phyloP scores from a whole-genome alignment of 208 protist species.

The Angomonas deanei region DNA sequence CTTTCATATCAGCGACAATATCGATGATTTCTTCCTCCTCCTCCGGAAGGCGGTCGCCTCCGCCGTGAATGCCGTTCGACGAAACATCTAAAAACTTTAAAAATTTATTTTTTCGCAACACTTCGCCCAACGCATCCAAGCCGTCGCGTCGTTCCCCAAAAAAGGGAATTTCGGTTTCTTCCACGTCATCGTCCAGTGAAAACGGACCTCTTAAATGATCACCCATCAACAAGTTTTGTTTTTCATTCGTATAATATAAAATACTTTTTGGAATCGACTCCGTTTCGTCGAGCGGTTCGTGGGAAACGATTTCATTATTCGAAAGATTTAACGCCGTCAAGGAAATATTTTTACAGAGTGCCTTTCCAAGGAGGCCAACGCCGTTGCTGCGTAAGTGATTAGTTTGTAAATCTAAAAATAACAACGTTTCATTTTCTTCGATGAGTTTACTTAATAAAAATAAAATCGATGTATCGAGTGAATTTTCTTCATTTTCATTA shows the following conservation, averaged over 20 bases:
- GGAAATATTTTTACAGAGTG: conserved; percentile 79
- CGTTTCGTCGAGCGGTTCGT: conserved; percentile 1
- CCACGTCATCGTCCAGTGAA: neutral
- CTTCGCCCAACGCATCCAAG: conserved; percentile 74
- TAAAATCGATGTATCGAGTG: conserved; percentile 33
- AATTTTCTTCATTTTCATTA: conserved; percentile 23
- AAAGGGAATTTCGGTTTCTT: conserved; percentile 21
- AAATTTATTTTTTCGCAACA: conserved; percentile 91
- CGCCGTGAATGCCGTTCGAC: conserved; percentile 75
- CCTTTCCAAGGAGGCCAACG: conserved; percentile 79
- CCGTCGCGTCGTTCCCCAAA: conserved; percentile 75
- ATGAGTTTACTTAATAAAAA: conserved; percentile 55
- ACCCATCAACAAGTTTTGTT: neutral
- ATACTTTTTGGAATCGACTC: neutral
- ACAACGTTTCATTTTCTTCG: conserved; percentile 72
- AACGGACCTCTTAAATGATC: neutral
- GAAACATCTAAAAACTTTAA: conserved; percentile 61
- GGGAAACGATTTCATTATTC: conserved; percentile 45
- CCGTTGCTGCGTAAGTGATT: conserved; percentile 74
- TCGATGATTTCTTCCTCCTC: conserved; percentile 18
- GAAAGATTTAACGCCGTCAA: conserved; percentile 67
- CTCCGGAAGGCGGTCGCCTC: conserved; percentile 28
- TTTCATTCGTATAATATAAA: no score
- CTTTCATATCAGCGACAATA: conserved; percentile 19
- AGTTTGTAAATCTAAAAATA: conserved; percentile 67